Conservation (phyloP, 306 rosid genomes). For the Crataegus laevigata region DNA sequence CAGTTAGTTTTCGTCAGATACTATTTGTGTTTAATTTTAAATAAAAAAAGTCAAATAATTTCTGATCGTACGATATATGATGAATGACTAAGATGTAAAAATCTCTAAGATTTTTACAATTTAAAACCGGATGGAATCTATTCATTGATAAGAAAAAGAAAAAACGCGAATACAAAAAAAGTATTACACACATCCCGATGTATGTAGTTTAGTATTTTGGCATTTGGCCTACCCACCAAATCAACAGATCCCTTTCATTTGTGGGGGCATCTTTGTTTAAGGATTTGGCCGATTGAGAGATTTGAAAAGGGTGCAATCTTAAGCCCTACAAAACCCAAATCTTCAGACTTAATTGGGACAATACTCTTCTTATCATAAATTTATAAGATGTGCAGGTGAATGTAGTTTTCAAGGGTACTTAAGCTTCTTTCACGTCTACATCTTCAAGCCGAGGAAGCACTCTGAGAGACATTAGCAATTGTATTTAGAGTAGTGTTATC, state of each 20-base stretch:
- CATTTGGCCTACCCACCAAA: conserved; percentile 15
- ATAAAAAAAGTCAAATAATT: too few relatives aligned
- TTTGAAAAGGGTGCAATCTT: background rate
- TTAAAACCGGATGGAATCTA: too few relatives aligned
- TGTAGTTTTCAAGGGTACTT: conserved; percentile 2
- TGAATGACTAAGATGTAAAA: too few relatives aligned
- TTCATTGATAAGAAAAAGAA: too few relatives aligned
- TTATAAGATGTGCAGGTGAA: conserved; percentile 8
- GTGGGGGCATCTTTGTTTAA: background rate
- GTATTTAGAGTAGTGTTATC: too few relatives aligned
- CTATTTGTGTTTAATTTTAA: too few relatives aligned
- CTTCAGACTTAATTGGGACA: background rate
- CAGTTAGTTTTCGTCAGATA: too few relatives aligned
- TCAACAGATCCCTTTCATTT: conserved; percentile 20
- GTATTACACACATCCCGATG: background rate
- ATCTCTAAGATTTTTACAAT: too few relatives aligned
- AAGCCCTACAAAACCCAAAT: conserved; percentile 1
- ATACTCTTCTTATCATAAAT: conserved; percentile 13
- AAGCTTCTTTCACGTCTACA: conserved; percentile 2
- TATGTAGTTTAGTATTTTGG: conserved; percentile 8
- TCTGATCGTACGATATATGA: too few relatives aligned
- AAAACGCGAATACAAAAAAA: too few relatives aligned
- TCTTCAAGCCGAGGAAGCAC: background rate
- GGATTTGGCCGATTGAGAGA: background rate
- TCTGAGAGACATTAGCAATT: background rate